A percentile compares a stretch with the other conserved stretches of the same genome.
Evolutionary conservation across 805 yeast genomes (phyloP).

Genomic region (Wickerhamomyces strasburgensis): DNA sequence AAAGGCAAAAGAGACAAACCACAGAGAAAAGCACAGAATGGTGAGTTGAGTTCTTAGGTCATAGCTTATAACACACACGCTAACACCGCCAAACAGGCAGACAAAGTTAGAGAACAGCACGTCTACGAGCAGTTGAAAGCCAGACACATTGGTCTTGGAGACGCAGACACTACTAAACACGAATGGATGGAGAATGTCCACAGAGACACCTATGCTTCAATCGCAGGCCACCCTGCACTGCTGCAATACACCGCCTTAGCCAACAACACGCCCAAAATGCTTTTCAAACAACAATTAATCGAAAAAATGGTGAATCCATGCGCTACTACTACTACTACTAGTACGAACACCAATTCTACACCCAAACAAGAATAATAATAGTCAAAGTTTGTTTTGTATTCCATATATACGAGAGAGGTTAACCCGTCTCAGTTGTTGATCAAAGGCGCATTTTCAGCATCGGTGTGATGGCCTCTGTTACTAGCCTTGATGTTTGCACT

Average conservation of each 20-base stretch:
- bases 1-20: too few species aligned
- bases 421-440: constrained; percentile 20
- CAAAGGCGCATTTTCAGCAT: constrained; percentile 35
- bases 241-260: constrained; percentile 52
- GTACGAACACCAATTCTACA: too few species aligned
- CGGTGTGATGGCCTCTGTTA: constrained; percentile 6
- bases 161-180: constrained; percentile 59
- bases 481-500: constrained; percentile 28
- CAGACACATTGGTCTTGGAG: constrained; percentile 72
- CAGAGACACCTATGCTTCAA: constrained; percentile 59
- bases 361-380: too few species aligned
- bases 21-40: neutral
- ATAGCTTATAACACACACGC: neutral
- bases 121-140: constrained; percentile 50
- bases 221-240: constrained; percentile 54
- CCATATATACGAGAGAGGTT: too few species aligned
- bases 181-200: constrained; percentile 69
- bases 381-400: too few species aligned
- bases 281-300: constrained; percentile 30
- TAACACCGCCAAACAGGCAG: constrained; percentile 40
- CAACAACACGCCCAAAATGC: constrained; percentile 38
- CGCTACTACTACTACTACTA: too few species aligned
- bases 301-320: constrained; percentile 37
- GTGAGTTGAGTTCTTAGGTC: constrained; percentile 2
- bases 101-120: constrained; percentile 56